A percentile compares a stretch with the other conserved stretches of the same genome.
Evolutionary conservation across 495 filamentous ascomycete species (phyloP).

Genomic region (Neurospora hispaniola): DNA sequence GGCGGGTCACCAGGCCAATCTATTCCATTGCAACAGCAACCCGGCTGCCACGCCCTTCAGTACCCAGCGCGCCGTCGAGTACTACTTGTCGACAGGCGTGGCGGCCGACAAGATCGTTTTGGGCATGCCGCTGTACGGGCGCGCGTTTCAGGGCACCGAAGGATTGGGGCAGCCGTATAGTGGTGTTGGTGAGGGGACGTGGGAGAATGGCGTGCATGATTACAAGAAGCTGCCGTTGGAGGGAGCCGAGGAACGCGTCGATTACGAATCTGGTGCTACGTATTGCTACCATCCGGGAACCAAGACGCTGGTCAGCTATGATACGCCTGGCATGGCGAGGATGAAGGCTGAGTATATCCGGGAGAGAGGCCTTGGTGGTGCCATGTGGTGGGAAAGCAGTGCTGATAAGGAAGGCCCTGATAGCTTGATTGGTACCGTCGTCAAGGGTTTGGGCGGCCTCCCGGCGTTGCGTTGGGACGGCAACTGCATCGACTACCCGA

Average conservation of each 20-base stretch:
- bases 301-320: constrained; percentile 66
- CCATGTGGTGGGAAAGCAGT: constrained; percentile 96
- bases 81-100: constrained; percentile 60
- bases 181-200: constrained; percentile 67
- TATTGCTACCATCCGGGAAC: constrained; percentile 58
- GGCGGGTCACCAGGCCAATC: constrained; percentile 75
- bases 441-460: constrained; percentile 45
- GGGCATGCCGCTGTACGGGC: constrained; percentile 88
- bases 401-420: constrained; percentile 57
- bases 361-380: constrained; percentile 58
- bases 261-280: constrained; percentile 48
- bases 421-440: constrained; percentile 63
- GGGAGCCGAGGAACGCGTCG: constrained; percentile 41
- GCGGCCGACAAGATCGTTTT: constrained; percentile 61
- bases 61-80: constrained; percentile 53
- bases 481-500: constrained; percentile 63
- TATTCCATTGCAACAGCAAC: constrained; percentile 46
- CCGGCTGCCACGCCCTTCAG: constrained; percentile 62
- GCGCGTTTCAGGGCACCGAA: constrained; percentile 68
- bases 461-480: constrained; percentile 42
- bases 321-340: constrained; percentile 55
- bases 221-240: constrained; percentile 57
- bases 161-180: constrained; percentile 58
- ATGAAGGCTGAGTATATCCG: constrained; percentile 62
- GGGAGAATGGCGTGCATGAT: constrained; percentile 85